phyloP scores from a whole-genome alignment of 208 protist species.

The Wallacemonas rigidus region DNA sequence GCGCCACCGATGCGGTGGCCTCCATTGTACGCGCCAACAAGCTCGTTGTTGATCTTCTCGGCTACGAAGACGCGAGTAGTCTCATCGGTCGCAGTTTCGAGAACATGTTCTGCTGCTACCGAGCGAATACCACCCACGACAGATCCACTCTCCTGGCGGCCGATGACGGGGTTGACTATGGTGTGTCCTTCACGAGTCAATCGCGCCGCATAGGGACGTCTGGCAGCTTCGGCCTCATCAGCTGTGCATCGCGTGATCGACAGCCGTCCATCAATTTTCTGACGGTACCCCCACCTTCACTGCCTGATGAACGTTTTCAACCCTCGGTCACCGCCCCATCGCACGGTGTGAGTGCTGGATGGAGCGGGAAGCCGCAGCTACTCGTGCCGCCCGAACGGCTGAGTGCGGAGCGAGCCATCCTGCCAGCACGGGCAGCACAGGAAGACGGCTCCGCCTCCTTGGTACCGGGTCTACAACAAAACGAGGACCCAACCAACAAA shows the following conservation, averaged over 20 bases:
- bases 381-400: not conserved
- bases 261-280: conserved; percentile 15
- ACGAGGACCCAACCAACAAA: too few relatives aligned
- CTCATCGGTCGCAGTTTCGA: conserved; percentile 22
- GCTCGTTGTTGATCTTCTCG: conserved; percentile 24
- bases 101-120: conserved; percentile 30
- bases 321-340: not conserved
- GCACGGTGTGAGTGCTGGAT: not conserved
- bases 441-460: too few relatives aligned
- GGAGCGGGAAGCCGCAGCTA: not conserved
- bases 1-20: not conserved
- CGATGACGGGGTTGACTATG: not conserved
- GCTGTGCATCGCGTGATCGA: not conserved
- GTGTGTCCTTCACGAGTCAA: not conserved
- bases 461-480: too few relatives aligned
- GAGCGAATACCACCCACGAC: not conserved
- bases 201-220: not conserved
- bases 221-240: not conserved
- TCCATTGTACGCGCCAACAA: conserved; percentile 28
- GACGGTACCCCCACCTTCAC: conserved; percentile 9
- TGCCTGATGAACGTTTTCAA: not conserved
- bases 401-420: not conserved
- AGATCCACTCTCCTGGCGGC: not conserved
- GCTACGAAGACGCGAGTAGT: conserved; percentile 20
- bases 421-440: not conserved